Evolutionary conservation across 768 basidiomycete genomes (phyloP), one percentile per base, ranked within the genome.

Genomic region (Mycena metata): DNA sequence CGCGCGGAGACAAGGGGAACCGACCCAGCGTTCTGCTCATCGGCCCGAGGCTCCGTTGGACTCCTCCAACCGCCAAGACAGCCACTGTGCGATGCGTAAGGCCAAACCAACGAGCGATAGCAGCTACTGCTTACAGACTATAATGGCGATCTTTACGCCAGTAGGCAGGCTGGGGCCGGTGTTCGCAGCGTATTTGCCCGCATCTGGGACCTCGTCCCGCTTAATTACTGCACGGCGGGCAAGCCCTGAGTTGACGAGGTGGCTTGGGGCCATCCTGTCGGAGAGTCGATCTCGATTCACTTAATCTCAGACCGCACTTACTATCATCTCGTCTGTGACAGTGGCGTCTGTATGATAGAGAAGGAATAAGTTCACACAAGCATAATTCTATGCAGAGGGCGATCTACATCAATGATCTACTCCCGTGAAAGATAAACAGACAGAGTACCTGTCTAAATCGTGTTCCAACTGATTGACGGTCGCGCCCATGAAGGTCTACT

Each of bases 21-120:
- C 50, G 50, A 33, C 50, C 33, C 50, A 51, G 3, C 17, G 50
- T 51, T 51, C 50, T 30, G 50, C 50, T 51, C 50, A 51, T 51
- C 50, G n/a, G n/a, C n/a, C n/a, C n/a, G n/a, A 51, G 24, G 33
- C 50, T 51, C 50, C 50, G 30, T 51, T 26, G 15, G 26, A 51
- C 26, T 51, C 30, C 30, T 51, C 30, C 26, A 51, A 51, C 33
- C 50, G 16, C 26, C 50, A 51, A 26, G 17, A 46, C 9, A 46
- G 16, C 15, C 2, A n/a, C 45, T 46, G 19, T 46, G 45, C 16
- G 45, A 16, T 46, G 45, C 45, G 45, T 46, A 19, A 46, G n/a
- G 45, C 45, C 45, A 19, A 46, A 19, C n/a, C 11, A 46, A 46
- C 45, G 45, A n/a, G 45, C 45, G 9, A 46, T 46, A 19, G 19